Base-by-base conservation (phyloP, 78 protist genomes). In the Polysphondylium violaceum region DNA sequence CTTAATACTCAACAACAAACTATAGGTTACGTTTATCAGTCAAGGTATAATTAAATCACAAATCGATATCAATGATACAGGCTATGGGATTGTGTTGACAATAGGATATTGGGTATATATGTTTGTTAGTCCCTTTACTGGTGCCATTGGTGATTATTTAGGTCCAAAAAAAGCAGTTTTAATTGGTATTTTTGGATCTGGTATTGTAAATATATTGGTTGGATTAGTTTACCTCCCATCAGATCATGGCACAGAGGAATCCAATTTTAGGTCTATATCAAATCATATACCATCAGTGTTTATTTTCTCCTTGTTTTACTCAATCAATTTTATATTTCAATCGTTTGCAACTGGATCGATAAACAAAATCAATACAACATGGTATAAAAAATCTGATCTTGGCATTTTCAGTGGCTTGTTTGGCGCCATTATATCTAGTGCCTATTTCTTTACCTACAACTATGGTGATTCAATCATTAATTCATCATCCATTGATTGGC, bases 81-180 rank as follows among this genome's bases (percentile, higher is more conserved):
- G 14, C 17, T 74, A 31, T 55, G 79, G 79, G 8, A 55, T 33
- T 61, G 19, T 74, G 12, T 2, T 74, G 79, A 74, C 47, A 21
- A 55, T 74, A n/a, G 79, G 79, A 5, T 74, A 74, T 36, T 74
- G 79, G 79, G 33, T 58, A 35, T 74, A 74, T 56, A 65, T 65
- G 2, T 56, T 74, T 3, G 16, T 55, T 2, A 21, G 41, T 2
- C 79, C 79, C 1, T 74, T 74, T 36, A 74, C 55, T 4, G 79
- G 79, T 3, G 27, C 65, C 7, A 17, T 74, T 6, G 79, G 79
- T 36, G 79, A 74, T 21, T 55, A 14, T 25, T 6, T 40, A 23
- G 79, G 79, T 11, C 44, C 67, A 5, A 74, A 74, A 36, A n/a
- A 6, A 1, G 51, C 31, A 36, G 65, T 74, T 21, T 38, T 74